Evolutionary conservation across 192 early-diverging fungal species (phyloP).

Genomic region (Rhizoclosmatium globosum): DNA sequence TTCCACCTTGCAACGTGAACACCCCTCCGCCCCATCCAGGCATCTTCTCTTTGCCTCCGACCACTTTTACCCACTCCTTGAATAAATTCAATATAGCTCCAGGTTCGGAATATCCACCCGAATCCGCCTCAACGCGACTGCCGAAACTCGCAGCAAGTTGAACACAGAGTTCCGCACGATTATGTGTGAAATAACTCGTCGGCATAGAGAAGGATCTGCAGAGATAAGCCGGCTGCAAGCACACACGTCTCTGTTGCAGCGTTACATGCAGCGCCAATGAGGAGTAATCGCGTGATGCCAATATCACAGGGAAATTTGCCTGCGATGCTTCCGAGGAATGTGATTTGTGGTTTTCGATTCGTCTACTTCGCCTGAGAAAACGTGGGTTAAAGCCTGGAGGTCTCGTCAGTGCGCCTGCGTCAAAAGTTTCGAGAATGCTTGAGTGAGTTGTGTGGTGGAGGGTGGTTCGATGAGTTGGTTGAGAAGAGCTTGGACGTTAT

Average conservation of each 20-base stretch:
- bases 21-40: not conserved
- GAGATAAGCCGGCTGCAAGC: not conserved
- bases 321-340: not conserved
- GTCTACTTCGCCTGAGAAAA: no score
- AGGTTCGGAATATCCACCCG: not conserved
- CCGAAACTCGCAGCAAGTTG: constrained; percentile 4
- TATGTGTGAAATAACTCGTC: constrained; percentile 4
- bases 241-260: constrained; percentile 3
- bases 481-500: no score
- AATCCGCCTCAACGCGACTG: not conserved
- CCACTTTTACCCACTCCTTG: not conserved
- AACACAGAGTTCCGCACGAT: constrained; percentile 5
- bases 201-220: constrained; percentile 9
- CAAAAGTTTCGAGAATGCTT: no score
- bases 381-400: no score
- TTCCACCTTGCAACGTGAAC: constrained; percentile 4
- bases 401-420: no score
- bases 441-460: no score
- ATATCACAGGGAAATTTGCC: constrained; percentile 16
- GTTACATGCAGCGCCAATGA: not conserved
- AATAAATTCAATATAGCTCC: constrained; percentile 4
- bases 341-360: not conserved
- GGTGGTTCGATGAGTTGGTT: no score
- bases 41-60: not conserved
- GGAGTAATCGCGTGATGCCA: constrained; percentile 5